Conservation (phyloP, 2,329 filamentous ascomycete species). For the Teratosphaeria destructans region DNA sequence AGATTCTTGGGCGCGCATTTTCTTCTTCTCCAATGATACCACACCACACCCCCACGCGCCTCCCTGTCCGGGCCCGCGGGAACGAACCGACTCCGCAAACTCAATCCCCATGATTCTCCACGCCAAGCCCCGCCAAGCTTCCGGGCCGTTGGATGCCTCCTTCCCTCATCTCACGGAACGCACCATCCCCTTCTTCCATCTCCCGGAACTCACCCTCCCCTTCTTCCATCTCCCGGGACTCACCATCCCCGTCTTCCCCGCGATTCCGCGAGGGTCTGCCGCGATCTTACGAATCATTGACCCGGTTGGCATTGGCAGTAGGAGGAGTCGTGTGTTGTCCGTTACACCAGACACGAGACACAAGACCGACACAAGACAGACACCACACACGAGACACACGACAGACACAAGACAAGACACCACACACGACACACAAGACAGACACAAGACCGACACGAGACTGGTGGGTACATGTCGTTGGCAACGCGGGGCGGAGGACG, state of each 20-base stretch:
- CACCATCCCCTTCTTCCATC: neutral
- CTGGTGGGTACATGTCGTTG: neutral
- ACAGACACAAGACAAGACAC: no score
- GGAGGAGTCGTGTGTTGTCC: no score
- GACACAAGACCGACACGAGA: neutral
- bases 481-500: neutral
- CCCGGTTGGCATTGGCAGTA: neutral
- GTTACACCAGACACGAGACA: no score
- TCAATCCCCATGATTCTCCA: neutral
- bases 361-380: no score
- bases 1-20: accelerated
- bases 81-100: neutral
- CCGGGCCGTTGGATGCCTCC: neutral
- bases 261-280: neutral
- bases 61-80: neutral
- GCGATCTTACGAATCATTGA: neutral
- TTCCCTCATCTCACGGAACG: neutral
- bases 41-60: neutral
- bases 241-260: no score
- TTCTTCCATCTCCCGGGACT: no score
- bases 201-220: no score
- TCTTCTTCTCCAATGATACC: neutral
- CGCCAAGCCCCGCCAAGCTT: neutral
- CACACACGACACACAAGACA: no score
- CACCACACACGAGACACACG: no score